These are phyloP conservation scores for Phytophthora ramorum DNA, from an alignment of 352 stramenopile genomes.

Conservation along the genomic window DNA sequence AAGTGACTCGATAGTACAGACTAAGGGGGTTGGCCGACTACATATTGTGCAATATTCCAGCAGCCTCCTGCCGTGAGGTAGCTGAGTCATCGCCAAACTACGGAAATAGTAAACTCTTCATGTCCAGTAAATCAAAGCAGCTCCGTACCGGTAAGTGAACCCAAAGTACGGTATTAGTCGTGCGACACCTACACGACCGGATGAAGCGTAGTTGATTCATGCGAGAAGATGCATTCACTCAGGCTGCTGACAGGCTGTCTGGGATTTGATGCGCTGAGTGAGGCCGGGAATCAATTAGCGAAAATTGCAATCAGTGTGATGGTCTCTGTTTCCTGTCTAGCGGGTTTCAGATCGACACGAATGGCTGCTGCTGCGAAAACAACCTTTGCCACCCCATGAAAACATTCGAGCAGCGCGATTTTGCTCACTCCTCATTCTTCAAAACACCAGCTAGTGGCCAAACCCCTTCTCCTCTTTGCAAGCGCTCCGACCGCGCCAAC, in stretches of 20 bases:
- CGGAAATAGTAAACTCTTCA: not conserved
- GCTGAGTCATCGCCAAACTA: no score
- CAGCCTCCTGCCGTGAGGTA: no score
- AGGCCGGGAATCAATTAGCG: constrained; percentile 7
- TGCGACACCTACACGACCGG: constrained; percentile 18
- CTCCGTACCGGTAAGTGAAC: no score
- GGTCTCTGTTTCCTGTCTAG: constrained; percentile 2
- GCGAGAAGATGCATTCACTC: no score
- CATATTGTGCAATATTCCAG: no score
- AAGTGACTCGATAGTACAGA: no score
- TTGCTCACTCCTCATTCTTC: constrained; percentile 25
- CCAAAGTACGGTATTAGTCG: constrained; percentile 10
- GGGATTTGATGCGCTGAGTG: not conserved
- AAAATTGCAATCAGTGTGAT: constrained; percentile 1
- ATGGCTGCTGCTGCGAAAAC: not conserved
- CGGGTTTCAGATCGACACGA: constrained; percentile 14
- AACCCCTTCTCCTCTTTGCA: not conserved
- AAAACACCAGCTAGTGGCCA: constrained; percentile 20
- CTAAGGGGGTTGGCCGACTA: no score
- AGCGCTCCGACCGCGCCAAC: not conserved
- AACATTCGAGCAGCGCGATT: not conserved
- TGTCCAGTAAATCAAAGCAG: no score
- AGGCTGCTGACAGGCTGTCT: not conserved
- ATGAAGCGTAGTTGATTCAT: constrained; percentile 7
- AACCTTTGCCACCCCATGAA: not conserved